Conservation (phyloP, 805 yeast species). For the Yamadazyma laniorum region DNA sequence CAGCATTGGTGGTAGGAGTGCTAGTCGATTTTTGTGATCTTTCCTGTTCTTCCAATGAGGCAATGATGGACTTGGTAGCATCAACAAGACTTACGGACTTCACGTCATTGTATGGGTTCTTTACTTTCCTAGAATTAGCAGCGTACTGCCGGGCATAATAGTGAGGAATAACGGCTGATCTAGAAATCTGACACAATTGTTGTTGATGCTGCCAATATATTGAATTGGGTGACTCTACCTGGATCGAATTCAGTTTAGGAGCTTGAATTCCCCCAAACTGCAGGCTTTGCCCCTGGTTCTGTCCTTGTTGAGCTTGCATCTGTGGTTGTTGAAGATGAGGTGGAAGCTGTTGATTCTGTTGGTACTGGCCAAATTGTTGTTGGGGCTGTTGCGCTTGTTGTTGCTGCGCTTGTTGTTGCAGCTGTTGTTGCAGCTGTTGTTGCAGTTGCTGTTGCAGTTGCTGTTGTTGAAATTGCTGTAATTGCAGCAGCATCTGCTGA, state of each 20-base stretch:
- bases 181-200: conserved; percentile 68
- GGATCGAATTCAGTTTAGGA: conserved; percentile 13
- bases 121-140: conserved; percentile 52
- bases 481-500: conserved; percentile 22
- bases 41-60: conserved; percentile 43
- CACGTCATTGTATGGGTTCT: conserved; percentile 36
- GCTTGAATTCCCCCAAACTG: conserved; percentile 2
- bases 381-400: conserved; percentile 26
- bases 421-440: conserved; percentile 21
- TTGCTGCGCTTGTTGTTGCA: conserved; percentile 25
- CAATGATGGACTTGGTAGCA: conserved; percentile 39
- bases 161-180: conserved; percentile 66
- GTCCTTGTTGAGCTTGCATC: too few relatives aligned
- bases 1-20: conserved; percentile 36
- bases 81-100: conserved; percentile 41
- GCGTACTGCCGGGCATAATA: conserved; percentile 85
- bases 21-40: conserved; percentile 27
- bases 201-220: conserved; percentile 77
- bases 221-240: conserved; percentile 41
- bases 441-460: conserved; percentile 25
- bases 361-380: conserved; percentile 23
- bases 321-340: conserved; percentile 6
- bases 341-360: conserved; percentile 13
- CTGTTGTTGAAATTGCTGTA: conserved; percentile 13
- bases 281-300: neutral